Evolutionary conservation across 2,329 filamentous ascomycete species (phyloP).

Genomic region (Monosporascus ibericus): DNA sequence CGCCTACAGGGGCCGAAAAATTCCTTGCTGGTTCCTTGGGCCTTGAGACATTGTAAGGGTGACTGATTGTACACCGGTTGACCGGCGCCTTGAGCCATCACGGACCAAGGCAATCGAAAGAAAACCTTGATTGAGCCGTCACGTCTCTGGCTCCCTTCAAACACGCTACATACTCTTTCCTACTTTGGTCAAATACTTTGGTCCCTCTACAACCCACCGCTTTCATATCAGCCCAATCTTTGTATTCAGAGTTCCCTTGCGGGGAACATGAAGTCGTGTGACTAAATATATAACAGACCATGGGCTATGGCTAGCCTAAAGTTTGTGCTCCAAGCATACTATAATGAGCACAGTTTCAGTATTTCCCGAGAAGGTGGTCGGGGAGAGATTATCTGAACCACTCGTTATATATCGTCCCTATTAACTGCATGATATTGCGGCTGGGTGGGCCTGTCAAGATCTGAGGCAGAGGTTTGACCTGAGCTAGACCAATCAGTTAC

Average conservation of each 20-base stretch:
- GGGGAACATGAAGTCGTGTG: background rate
- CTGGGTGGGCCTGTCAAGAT: too few species aligned
- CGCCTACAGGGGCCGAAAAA: background rate
- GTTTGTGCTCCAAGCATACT: background rate
- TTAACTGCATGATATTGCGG: too few species aligned
- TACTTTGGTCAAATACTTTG: background rate
- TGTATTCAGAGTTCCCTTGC: background rate
- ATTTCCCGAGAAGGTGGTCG: background rate
- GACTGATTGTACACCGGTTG: too few species aligned
- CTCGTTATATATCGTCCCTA: too few species aligned
- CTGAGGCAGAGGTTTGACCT: too few species aligned
- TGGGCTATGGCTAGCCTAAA: background rate
- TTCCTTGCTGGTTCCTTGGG: background rate
- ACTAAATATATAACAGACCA: background rate
- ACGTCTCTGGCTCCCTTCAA: background rate
- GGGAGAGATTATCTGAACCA: too few species aligned
- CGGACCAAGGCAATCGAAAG: background rate
- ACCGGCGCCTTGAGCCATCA: too few species aligned
- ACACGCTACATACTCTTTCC: background rate
- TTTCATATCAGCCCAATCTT: background rate
- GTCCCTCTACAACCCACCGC: background rate
- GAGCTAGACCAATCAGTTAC: too few species aligned
- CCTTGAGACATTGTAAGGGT: too few species aligned
- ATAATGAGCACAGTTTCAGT: background rate
- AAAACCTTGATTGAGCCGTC: background rate